A percentile compares a stretch with the other conserved stretches of the same genome.
phyloP scores from a whole-genome alignment of 805 yeast species.

The Yamadazyma paraphyllophila region DNA sequence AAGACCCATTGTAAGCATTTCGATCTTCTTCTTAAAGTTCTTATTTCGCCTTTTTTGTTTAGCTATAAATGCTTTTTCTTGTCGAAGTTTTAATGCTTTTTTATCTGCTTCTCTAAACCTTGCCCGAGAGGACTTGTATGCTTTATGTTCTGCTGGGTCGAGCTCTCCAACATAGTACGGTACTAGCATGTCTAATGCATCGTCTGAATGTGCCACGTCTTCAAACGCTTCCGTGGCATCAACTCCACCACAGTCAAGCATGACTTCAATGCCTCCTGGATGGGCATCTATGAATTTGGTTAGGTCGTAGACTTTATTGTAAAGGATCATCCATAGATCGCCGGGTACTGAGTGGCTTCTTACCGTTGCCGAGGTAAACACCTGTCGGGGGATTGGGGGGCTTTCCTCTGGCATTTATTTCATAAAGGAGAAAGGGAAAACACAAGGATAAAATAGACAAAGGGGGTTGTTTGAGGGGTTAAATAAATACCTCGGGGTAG shows the following conservation, averaged over 20 bases:
- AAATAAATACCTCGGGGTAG: no score
- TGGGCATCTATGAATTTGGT: conserved; percentile 71
- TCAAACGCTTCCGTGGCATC: conserved; percentile 73
- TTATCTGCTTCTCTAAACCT: conserved; percentile 13
- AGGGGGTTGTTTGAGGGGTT: no score
- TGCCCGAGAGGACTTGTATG: conserved; percentile 15
- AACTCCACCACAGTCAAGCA: conserved; percentile 74
- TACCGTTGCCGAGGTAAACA: conserved; percentile 8
- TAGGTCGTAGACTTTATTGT: conserved; percentile 77
- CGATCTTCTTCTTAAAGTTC: conserved; percentile 6
- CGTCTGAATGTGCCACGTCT: conserved; percentile 38
- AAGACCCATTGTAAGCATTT: conserved; percentile 11
- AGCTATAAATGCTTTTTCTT: conserved; percentile 7
- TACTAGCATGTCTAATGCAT: conserved; percentile 29
- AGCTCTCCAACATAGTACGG: conserved; percentile 32
- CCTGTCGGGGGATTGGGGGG: not conserved
- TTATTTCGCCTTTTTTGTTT: conserved; percentile 10
- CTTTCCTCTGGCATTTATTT: not conserved
- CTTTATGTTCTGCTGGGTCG: conserved; percentile 15
- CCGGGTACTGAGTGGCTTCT: conserved; percentile 70
- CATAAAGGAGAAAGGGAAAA: not conserved
- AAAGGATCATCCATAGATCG: conserved; percentile 81
- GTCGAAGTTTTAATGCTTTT: conserved; percentile 4
- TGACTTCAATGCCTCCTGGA: conserved; percentile 75
- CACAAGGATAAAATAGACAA: no score